phyloP scores from a whole-genome alignment of 2,329 filamentous ascomycete species.

The Neospermospora avenae region DNA sequence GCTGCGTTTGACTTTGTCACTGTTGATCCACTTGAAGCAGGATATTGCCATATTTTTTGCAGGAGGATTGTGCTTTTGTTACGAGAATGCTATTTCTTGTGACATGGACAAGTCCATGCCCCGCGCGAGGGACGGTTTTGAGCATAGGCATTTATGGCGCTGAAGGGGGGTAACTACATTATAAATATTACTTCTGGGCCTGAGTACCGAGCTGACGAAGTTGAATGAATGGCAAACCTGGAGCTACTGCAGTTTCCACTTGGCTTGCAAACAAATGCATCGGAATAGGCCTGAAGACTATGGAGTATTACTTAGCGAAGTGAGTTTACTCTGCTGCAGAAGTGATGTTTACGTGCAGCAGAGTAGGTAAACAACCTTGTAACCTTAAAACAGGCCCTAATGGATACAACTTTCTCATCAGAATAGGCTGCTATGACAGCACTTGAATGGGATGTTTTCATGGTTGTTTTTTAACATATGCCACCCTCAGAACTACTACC shows the following conservation, averaged over 20 bases:
- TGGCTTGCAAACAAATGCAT: conserved; percentile 7
- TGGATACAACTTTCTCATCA: neutral
- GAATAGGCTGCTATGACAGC: conserved; percentile 11
- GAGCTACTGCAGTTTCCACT: conserved; percentile 7
- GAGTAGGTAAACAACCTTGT: neutral
- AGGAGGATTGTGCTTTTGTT: conserved; percentile 2
- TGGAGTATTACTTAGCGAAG: conserved; percentile 4
- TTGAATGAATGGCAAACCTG: neutral
- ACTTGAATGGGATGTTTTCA: conserved; percentile 4
- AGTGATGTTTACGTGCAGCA: conserved; percentile 8
- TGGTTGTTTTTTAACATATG: conserved; percentile 4
- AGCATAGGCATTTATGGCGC: conserved; percentile 9
- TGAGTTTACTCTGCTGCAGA: too few relatives aligned
- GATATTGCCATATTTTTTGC: conserved; percentile 5
- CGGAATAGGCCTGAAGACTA: conserved; percentile 1
- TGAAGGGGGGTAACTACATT: conserved; percentile 4
- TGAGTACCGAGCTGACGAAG: neutral
- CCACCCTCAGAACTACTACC: conserved; percentile 2
- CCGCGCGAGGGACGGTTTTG: neutral
- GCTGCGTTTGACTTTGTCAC: conserved; percentile 3
- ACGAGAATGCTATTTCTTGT: conserved; percentile 10
- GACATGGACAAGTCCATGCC: conserved; percentile 8
- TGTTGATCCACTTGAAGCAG: conserved; percentile 4
- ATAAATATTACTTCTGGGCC: neutral
- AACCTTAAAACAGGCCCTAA: neutral